Evolutionary conservation across 768 basidiomycete genomes (phyloP).

Genomic region (Pleurotus pulmonarius): DNA sequence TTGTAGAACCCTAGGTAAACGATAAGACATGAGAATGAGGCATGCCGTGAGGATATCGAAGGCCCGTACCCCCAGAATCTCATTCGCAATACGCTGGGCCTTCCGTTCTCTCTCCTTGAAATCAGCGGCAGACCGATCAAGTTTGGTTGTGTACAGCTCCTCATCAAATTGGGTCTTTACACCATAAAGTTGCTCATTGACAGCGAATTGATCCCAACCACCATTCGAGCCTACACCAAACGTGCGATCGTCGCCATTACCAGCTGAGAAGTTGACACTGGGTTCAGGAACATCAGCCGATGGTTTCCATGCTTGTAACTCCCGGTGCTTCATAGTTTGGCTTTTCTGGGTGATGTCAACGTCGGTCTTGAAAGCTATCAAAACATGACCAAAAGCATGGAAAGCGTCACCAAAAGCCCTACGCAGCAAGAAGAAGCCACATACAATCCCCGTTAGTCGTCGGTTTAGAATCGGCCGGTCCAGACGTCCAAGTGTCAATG

Average conservation of each 20-base stretch:
- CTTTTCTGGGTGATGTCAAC: constrained; percentile 69
- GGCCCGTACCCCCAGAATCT: constrained; percentile 76
- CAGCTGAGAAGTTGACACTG: constrained; percentile 18
- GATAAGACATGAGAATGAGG: constrained; percentile 7
- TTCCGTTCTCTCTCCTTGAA: constrained; percentile 86
- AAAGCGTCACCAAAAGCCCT: too few relatives aligned
- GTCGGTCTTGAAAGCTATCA: constrained; percentile 77
- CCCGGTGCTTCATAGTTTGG: constrained; percentile 56
- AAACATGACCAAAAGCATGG: background rate
- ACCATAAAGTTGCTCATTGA: constrained; percentile 91
- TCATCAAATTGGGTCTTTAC: constrained; percentile 91
- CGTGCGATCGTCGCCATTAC: constrained; percentile 60
- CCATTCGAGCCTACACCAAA: constrained; percentile 54
- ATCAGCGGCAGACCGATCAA: constrained; percentile 81
- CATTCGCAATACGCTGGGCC: constrained; percentile 85
- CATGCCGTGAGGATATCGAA: constrained; percentile 11
- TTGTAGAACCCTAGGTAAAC: constrained; percentile 46
- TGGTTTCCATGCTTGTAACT: constrained; percentile 77
- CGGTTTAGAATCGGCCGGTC: constrained; percentile 63
- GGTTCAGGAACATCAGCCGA: constrained; percentile 28
- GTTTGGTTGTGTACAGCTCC: constrained; percentile 89
- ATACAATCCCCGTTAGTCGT: constrained; percentile 69
- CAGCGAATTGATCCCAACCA: constrained; percentile 90
- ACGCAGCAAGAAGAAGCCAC: constrained; percentile 19
- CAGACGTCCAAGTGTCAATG: constrained; percentile 71